phyloP scores from a whole-genome alignment of 2,329 filamentous ascomycete species.

The Apiospora hydei region DNA sequence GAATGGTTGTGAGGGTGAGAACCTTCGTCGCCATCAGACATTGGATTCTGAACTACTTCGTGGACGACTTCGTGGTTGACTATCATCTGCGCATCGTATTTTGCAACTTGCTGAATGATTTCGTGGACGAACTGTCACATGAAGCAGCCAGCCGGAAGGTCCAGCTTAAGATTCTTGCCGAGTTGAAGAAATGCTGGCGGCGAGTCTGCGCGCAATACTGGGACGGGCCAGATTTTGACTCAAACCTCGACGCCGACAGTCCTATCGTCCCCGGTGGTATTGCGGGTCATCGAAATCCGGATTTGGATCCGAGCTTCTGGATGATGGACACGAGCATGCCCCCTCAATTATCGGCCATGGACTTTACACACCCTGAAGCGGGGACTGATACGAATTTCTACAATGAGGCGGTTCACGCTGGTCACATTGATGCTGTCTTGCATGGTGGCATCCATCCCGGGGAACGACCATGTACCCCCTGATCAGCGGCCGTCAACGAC shows the following conservation, averaged over 20 bases:
- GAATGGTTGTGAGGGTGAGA: constrained; percentile 92
- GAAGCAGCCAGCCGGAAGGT: constrained; percentile 56
- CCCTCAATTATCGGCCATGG: constrained; percentile 53
- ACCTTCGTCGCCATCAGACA: constrained; percentile 95
- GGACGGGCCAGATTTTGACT: constrained; percentile 75
- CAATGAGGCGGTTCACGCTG: constrained; percentile 54
- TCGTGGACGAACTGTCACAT: constrained; percentile 62
- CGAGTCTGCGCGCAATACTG: constrained; percentile 89
- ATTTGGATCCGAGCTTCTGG: constrained; percentile 63
- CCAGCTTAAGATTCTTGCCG: constrained; percentile 84
- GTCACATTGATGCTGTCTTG: constrained; percentile 56
- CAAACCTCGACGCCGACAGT: constrained; percentile 66
- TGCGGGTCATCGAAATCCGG: constrained; percentile 64
- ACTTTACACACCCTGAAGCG: constrained; percentile 38
- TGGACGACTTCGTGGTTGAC: constrained; percentile 88
- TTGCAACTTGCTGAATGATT: constrained; percentile 79
- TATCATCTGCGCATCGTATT: constrained; percentile 78
- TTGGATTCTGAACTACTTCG: constrained; percentile 98
- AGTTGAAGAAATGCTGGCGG: constrained; percentile 97
- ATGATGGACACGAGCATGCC: constrained; percentile 52
- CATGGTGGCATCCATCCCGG: constrained; percentile 34
- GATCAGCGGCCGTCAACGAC: constrained; percentile 32
- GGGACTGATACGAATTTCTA: constrained; percentile 50
- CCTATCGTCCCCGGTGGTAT: constrained; percentile 81
- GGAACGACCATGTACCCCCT: constrained; percentile 57